A percentile compares a stretch with the other conserved stretches of the same genome.
phyloP scores from a whole-genome alignment of 371 early-diverging fungal species.

The Smittium culicis region DNA sequence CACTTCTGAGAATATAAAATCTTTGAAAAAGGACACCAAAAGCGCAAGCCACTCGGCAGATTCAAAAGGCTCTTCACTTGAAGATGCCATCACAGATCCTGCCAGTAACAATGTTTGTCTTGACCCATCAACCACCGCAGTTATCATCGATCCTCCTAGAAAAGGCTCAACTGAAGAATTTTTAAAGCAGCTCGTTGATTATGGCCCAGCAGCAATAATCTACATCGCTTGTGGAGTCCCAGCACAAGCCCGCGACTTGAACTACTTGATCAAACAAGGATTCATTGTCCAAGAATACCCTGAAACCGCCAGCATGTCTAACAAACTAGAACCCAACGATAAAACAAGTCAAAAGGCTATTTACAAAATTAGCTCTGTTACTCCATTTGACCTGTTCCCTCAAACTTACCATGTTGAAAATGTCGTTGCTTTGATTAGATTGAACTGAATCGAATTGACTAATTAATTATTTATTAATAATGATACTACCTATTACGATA shows the following conservation, averaged over 20 bases:
- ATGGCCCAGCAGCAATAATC: slow-evolving; percentile 44
- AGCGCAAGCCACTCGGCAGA: not conserved
- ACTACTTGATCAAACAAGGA: slow-evolving; percentile 32
- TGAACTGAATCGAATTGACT: not conserved
- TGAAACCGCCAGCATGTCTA: slow-evolving; percentile 14
- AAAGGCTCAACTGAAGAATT: slow-evolving; percentile 46
- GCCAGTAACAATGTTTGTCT: slow-evolving; percentile 11
- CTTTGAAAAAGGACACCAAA: not conserved
- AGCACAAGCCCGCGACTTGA: slow-evolving; percentile 42
- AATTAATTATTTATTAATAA: not conserved
- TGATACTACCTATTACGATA: not conserved
- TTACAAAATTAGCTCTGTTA: slow-evolving; percentile 38
- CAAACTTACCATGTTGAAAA: slow-evolving; percentile 48
- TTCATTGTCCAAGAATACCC: slow-evolving; percentile 17
- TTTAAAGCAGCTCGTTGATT: slow-evolving; percentile 42
- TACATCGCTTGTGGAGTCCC: slow-evolving; percentile 51
- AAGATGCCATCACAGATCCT: no score
- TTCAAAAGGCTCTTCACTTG: not conserved
- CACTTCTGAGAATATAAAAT: no score
- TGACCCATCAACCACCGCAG: slow-evolving; percentile 36
- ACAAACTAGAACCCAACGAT: slow-evolving; percentile 3
- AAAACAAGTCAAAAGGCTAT: slow-evolving; percentile 10
- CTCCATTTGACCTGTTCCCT: slow-evolving; percentile 56
- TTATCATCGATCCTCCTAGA: slow-evolving; percentile 54
- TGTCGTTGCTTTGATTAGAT: slow-evolving; percentile 38